phyloP scores from a whole-genome alignment of 176 grass and related monocot genomes.

The Carex pumila region DNA sequence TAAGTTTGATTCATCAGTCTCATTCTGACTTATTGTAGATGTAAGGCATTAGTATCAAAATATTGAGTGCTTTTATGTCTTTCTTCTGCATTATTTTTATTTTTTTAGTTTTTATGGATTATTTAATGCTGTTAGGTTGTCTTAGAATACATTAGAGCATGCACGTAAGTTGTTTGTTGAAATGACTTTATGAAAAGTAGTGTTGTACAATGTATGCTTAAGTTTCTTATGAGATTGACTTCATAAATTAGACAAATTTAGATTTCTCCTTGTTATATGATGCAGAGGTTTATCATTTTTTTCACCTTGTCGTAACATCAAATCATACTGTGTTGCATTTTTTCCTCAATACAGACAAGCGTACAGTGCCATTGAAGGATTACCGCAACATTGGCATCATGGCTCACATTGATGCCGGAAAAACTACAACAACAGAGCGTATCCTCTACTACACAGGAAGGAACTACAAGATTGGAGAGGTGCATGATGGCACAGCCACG shows the following conservation, averaged over 20 bases:
- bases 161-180: conserved; percentile 31
- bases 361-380: conserved; percentile 58
- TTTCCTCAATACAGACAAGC: conserved; percentile 25
- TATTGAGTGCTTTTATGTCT: background rate
- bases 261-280: background rate
- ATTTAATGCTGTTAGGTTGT: background rate
- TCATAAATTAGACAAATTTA: background rate
- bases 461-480: conserved; percentile 98
- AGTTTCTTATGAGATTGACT: background rate
- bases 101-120: background rate
- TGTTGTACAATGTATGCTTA: background rate
- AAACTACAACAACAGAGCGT: conserved; percentile 96
- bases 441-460: conserved; percentile 92
- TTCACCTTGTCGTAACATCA: background rate
- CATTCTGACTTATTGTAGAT: background rate
- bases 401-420: conserved; percentile 98
- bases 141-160: background rate
- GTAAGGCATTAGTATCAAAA: background rate
- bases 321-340: background rate
- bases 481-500: conserved; percentile 91
- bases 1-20: background rate
- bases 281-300: background rate
- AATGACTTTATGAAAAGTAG: conserved; percentile 12
- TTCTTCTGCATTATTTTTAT: background rate
- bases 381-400: conserved; percentile 99